Conservation (phyloP, 768 basidiomycete genomes). For the Hericium rajendrae region DNA sequence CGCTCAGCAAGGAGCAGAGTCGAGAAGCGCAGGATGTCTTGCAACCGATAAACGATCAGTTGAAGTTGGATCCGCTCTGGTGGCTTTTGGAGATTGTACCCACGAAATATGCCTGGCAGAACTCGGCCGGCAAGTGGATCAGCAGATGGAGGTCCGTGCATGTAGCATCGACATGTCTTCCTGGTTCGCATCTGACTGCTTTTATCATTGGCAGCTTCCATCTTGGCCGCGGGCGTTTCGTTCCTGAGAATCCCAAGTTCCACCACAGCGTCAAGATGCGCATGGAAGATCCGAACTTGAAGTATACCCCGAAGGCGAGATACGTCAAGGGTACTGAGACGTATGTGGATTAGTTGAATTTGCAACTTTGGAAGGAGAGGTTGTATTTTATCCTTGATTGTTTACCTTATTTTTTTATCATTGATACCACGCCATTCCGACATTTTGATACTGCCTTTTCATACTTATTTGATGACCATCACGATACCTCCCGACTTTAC, state of each 20-base stretch:
- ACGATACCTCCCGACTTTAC: background rate
- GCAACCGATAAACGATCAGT: slow-evolving; percentile 44
- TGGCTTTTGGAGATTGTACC: slow-evolving; percentile 69
- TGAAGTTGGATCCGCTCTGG: slow-evolving; percentile 41
- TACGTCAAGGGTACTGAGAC: slow-evolving; percentile 38
- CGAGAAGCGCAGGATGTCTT: slow-evolving; percentile 24
- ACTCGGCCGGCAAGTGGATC: slow-evolving; percentile 45
- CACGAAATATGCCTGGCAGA: slow-evolving; percentile 44
- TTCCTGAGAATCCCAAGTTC: slow-evolving; percentile 43
- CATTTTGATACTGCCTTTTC: background rate
- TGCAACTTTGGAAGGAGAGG: background rate
- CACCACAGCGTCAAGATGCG: slow-evolving; percentile 56
- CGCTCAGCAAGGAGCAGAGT: background rate
- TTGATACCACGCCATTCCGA: background rate
- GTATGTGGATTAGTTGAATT: slow-evolving; percentile 27
- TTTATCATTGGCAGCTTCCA: slow-evolving; percentile 30
- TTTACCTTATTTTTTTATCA: background rate
- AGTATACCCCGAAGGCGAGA: slow-evolving; percentile 49
- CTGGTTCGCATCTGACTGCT: background rate
- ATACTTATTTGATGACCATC: background rate
- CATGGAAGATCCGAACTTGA: slow-evolving; percentile 34
- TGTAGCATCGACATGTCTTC: background rate
- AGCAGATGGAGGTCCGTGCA: slow-evolving; percentile 41
- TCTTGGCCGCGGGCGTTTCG: slow-evolving; percentile 46
- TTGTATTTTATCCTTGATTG: background rate